phyloP scores from a whole-genome alignment of 1,139 yeast species.

The Yamadazyma taylorii region DNA sequence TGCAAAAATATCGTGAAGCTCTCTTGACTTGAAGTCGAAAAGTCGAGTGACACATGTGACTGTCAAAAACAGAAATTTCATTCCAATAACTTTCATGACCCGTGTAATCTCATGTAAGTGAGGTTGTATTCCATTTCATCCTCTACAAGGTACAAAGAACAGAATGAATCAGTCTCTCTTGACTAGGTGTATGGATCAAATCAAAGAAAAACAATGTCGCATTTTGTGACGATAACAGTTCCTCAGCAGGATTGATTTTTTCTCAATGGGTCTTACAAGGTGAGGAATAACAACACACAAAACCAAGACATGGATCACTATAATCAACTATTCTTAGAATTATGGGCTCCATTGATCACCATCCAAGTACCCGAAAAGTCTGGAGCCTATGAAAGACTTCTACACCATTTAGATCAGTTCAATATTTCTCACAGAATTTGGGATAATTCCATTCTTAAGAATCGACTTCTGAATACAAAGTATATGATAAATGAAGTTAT shows the following conservation, averaged over 20 bases:
- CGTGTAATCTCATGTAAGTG: too few species aligned
- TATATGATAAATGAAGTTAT: slow-evolving; percentile 25
- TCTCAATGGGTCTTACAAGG: neutral
- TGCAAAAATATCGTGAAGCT: too few species aligned
- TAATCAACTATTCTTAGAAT: slow-evolving; percentile 26
- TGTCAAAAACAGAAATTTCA: too few species aligned
- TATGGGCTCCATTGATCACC: slow-evolving; percentile 33
- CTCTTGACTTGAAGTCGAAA: too few species aligned
- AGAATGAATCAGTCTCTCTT: too few species aligned
- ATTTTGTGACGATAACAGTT: neutral
- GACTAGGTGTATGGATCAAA: too few species aligned
- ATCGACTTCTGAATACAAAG: slow-evolving; percentile 36
- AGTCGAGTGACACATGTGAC: too few species aligned
- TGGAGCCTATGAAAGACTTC: slow-evolving; percentile 6
- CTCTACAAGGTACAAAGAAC: too few species aligned
- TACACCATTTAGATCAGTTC: slow-evolving; percentile 17
- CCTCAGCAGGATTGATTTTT: too few species aligned
- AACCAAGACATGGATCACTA: slow-evolving; percentile 33
- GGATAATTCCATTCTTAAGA: slow-evolving; percentile 43
- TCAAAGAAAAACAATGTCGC: neutral
- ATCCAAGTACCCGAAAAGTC: slow-evolving; percentile 7
- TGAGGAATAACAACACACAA: neutral
- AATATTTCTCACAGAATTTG: slow-evolving; percentile 28
- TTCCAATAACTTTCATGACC: too few species aligned
- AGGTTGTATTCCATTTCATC: too few species aligned